phyloP scores from a whole-genome alignment of 2,329 filamentous ascomycete genomes.

The Xylariaceae sp. region DNA sequence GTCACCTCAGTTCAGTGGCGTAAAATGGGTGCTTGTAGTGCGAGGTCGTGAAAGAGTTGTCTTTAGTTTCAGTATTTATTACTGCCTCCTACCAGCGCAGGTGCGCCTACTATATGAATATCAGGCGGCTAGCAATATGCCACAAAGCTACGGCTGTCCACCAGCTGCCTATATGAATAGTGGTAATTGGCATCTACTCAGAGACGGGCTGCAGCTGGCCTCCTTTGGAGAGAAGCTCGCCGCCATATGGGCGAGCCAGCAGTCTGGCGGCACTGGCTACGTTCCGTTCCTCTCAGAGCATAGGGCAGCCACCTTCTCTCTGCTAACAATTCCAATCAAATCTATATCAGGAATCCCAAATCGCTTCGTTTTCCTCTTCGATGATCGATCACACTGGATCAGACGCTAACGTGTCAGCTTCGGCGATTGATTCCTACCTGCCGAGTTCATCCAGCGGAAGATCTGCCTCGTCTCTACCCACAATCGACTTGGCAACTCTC shows the following conservation, averaged over 20 bases:
- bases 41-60: not conserved
- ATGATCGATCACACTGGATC: conserved; percentile 4
- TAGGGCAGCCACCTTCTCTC: conserved; percentile 15
- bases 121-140: not conserved
- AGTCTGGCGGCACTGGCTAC: conserved; percentile 4
- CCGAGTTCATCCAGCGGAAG: conserved; percentile 73
- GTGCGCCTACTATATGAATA: not conserved
- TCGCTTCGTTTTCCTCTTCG: not conserved
- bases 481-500: conserved; percentile 78
- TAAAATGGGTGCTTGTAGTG: not conserved
- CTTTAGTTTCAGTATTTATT: not conserved
- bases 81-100: not conserved
- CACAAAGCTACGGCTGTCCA: not conserved
- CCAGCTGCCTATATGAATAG: not conserved
- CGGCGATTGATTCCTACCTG: conserved; percentile 37
- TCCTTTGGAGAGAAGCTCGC: not conserved
- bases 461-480: conserved; percentile 69
- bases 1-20: not conserved
- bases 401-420: conserved; percentile 4
- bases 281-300: conserved; percentile 14
- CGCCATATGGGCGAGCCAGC: conserved; percentile 4
- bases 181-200: not conserved
- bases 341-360: conserved; percentile 7
- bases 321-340: conserved; percentile 10
- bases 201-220: not conserved